Evolutionary conservation across 106 monocot genomes (phyloP).

Genomic region (Cymbidium sinense): DNA sequence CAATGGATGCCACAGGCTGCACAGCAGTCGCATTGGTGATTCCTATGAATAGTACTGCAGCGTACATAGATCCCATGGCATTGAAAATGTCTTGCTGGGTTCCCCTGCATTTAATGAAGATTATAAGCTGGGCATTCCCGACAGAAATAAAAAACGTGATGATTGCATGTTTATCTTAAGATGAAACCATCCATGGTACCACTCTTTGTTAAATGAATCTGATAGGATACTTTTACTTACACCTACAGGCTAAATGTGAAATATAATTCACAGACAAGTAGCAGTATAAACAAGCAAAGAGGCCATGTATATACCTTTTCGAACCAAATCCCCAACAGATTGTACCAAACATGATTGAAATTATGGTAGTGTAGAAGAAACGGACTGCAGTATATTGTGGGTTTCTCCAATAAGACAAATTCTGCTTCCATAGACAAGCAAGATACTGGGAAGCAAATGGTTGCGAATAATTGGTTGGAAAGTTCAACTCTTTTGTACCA

Average conservation of each 20-base stretch:
- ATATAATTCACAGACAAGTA: not conserved
- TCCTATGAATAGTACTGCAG: slow-evolving; percentile 93
- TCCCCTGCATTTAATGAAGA: slow-evolving; percentile 31
- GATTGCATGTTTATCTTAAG: not conserved
- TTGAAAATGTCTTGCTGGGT: slow-evolving; percentile 92
- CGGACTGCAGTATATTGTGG: slow-evolving; percentile 98
- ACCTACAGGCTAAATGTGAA: not conserved
- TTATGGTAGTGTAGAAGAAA: slow-evolving; percentile 92
- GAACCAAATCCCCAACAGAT: slow-evolving; percentile 98
- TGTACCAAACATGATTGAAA: slow-evolving; percentile 98
- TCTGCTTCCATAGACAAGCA: slow-evolving; percentile 96
- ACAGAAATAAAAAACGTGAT: not conserved
- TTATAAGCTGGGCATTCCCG: not conserved
- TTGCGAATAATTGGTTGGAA: slow-evolving; percentile 83
- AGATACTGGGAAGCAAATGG: slow-evolving; percentile 64
- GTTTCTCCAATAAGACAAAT: slow-evolving; percentile 98
- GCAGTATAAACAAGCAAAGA: not conserved
- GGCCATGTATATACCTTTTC: slow-evolving; percentile 48
- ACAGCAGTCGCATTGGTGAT: slow-evolving; percentile 96
- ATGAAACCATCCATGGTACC: not conserved
- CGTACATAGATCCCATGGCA: slow-evolving; percentile 99
- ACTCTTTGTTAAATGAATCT: not conserved
- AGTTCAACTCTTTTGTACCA: slow-evolving; percentile 72
- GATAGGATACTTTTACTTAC: not conserved
- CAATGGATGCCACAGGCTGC: slow-evolving; percentile 92